phyloP scores from a whole-genome alignment of 768 basidiomycete species.

The Punctularia strigosozonata region DNA sequence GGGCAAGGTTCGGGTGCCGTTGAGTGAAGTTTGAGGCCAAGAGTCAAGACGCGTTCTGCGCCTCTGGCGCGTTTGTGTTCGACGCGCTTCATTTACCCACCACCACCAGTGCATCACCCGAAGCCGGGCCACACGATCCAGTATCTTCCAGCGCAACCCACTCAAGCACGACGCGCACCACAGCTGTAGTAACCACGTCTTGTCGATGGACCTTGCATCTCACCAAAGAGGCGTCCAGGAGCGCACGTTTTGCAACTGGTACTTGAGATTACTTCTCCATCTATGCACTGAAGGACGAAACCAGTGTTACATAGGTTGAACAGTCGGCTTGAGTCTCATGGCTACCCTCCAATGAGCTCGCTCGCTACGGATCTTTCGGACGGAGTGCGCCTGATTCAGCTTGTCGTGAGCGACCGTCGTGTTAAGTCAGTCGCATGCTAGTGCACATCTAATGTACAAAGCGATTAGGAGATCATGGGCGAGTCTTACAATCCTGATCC shows the following conservation, averaged over 20 bases:
- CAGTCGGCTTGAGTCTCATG: slow-evolving; percentile 80
- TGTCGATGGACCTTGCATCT: not conserved
- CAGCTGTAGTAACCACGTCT: slow-evolving; percentile 49
- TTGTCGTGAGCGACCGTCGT: slow-evolving; percentile 49
- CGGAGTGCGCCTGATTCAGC: slow-evolving; percentile 89
- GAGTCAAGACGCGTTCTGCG: slow-evolving; percentile 16
- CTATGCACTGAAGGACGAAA: too few species aligned
- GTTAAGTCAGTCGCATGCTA: slow-evolving; percentile 4
- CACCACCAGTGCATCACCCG: too few species aligned
- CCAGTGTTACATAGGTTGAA: slow-evolving; percentile 62
- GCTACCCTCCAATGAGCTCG: slow-evolving; percentile 80
- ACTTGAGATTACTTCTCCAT: slow-evolving; percentile 3
- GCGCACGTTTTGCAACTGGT: slow-evolving; percentile 89
- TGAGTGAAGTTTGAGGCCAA: slow-evolving; percentile 9
- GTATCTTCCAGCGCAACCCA: too few species aligned
- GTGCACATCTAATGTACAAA: not conserved
- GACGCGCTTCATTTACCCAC: too few species aligned
- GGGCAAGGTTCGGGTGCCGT: slow-evolving; percentile 6
- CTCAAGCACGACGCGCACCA: too few species aligned
- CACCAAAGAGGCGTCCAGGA: slow-evolving; percentile 27
- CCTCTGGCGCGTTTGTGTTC: too few species aligned
- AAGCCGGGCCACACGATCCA: too few species aligned
- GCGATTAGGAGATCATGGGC: slow-evolving; percentile 91
- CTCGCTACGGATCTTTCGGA: slow-evolving; percentile 87
- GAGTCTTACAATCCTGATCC: slow-evolving; percentile 10